phyloP scores from a whole-genome alignment of 2,329 filamentous ascomycete species.

The Penicillium sp. region DNA sequence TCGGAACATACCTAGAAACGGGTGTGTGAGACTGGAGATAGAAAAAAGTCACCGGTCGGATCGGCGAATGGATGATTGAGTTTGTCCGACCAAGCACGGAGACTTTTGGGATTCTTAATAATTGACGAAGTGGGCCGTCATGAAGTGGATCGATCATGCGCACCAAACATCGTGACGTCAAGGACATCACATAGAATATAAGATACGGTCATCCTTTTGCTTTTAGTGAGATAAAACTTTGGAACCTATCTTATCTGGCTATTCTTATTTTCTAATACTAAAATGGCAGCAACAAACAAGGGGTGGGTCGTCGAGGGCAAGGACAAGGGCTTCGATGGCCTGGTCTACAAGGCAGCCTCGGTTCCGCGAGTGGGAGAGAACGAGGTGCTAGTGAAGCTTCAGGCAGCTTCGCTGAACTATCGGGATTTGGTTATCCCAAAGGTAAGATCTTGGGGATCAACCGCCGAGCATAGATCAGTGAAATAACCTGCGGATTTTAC shows the following conservation, averaged over 20 bases:
- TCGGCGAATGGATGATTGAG: background rate
- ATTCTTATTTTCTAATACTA: constrained; percentile 4
- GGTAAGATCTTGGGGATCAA: constrained; percentile 40
- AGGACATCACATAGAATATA: background rate
- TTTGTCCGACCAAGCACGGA: background rate
- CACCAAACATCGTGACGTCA: background rate
- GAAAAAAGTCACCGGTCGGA: background rate
- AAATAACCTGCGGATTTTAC: constrained; percentile 1
- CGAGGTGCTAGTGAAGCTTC: constrained; percentile 69
- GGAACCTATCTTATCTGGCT: background rate
- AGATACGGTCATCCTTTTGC: background rate
- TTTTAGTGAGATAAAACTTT: background rate
- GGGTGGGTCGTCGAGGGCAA: constrained; percentile 56
- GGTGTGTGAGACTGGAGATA: background rate
- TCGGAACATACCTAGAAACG: background rate
- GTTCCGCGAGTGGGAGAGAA: constrained; percentile 66
- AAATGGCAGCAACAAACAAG: constrained; percentile 49
- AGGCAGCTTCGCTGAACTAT: constrained; percentile 53
- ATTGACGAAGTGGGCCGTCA: constrained; percentile 14
- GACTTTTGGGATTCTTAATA: background rate
- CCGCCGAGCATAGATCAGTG: background rate
- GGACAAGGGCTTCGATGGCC: constrained; percentile 58
- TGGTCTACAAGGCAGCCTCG: constrained; percentile 54
- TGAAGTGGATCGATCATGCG: background rate
- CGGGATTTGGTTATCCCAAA: constrained; percentile 50